Evolutionary conservation across 208 protist genomes (phyloP).

Genomic region (Herpetomonas muscarum): DNA sequence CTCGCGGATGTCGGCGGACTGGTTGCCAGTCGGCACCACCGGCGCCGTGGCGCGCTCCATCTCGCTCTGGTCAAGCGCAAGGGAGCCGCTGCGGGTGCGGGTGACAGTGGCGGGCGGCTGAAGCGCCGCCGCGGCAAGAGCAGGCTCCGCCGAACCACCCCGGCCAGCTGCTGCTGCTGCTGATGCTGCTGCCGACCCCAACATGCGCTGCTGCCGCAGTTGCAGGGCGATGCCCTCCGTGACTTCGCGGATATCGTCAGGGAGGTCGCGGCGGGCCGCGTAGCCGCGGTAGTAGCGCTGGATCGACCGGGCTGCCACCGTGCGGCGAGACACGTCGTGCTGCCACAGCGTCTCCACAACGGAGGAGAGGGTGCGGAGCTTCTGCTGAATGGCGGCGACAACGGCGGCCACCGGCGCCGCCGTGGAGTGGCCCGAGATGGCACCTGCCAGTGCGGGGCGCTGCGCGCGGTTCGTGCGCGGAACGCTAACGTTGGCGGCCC

Average conservation of each 20-base stretch:
- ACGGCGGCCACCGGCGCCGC: slow-evolving; percentile 16
- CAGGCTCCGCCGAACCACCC: not conserved
- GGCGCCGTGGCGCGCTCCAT: not conserved
- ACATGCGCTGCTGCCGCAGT: slow-evolving; percentile 18
- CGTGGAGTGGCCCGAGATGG: not conserved
- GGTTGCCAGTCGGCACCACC: slow-evolving; percentile 1
- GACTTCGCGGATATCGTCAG: slow-evolving; percentile 20
- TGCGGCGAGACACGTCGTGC: slow-evolving; percentile 49
- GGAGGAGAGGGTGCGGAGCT: slow-evolving; percentile 48
- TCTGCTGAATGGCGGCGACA: slow-evolving; percentile 71
- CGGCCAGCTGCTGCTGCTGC: not conserved
- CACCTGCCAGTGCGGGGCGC: not conserved
- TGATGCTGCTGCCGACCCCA: not conserved
- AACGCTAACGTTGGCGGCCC: too few relatives aligned
- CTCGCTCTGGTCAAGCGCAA: too few relatives aligned
- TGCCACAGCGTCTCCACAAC: slow-evolving; percentile 71
- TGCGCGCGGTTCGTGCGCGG: not conserved
- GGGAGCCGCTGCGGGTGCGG: not conserved
- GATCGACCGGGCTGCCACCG: slow-evolving; percentile 49
- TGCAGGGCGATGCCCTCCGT: slow-evolving; percentile 41
- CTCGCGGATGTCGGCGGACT: slow-evolving; percentile 27
- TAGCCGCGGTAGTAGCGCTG: slow-evolving; percentile 56
- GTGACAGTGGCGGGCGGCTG: not conserved
- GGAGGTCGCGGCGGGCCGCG: slow-evolving; percentile 38
- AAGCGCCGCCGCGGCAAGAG: not conserved